phyloP scores from a whole-genome alignment of 1,284 basidiomycete genomes.

The Rhodotorula sp. region DNA sequence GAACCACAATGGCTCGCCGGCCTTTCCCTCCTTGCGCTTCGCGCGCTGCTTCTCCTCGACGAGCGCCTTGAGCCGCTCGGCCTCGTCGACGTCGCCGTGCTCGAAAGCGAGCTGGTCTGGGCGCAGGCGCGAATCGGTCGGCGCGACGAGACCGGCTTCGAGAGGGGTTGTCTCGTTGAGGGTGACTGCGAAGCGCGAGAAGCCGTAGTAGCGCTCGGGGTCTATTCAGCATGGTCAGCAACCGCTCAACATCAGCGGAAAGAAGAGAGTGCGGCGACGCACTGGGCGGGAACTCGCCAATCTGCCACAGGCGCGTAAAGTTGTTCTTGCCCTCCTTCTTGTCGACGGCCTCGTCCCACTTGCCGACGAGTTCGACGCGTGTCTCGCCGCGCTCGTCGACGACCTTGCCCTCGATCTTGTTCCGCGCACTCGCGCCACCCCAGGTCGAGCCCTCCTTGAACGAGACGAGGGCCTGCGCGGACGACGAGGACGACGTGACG shows the following conservation, averaged over 20 bases:
- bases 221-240: slow-evolving; percentile 53
- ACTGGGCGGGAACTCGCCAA: slow-evolving; percentile 52
- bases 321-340: slow-evolving; percentile 42
- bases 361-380: slow-evolving; percentile 44
- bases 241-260: too few species aligned
- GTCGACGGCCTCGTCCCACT: slow-evolving; percentile 44
- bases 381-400: slow-evolving; percentile 59
- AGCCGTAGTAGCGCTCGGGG: slow-evolving; percentile 72
- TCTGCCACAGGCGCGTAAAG: slow-evolving; percentile 44
- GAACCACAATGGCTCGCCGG: slow-evolving; percentile 39
- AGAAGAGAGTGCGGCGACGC: neutral
- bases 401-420: slow-evolving; percentile 68
- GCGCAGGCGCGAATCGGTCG: slow-evolving; percentile 80
- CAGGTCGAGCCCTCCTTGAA: slow-evolving; percentile 67
- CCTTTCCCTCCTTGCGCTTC: slow-evolving; percentile 53
- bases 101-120: slow-evolving; percentile 86
- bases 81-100: slow-evolving; percentile 70
- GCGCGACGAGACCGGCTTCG: slow-evolving; percentile 64
- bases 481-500: slow-evolving; percentile 64
- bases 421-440: slow-evolving; percentile 53
- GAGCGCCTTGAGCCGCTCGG: slow-evolving; percentile 72
- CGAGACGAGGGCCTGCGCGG: slow-evolving; percentile 64
- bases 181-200: slow-evolving; percentile 66
- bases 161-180: slow-evolving; percentile 77
- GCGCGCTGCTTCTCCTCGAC: slow-evolving; percentile 64